Conservation (phyloP, 768 basidiomycete genomes). For the Rhodosporidiobolus sp. region DNA sequence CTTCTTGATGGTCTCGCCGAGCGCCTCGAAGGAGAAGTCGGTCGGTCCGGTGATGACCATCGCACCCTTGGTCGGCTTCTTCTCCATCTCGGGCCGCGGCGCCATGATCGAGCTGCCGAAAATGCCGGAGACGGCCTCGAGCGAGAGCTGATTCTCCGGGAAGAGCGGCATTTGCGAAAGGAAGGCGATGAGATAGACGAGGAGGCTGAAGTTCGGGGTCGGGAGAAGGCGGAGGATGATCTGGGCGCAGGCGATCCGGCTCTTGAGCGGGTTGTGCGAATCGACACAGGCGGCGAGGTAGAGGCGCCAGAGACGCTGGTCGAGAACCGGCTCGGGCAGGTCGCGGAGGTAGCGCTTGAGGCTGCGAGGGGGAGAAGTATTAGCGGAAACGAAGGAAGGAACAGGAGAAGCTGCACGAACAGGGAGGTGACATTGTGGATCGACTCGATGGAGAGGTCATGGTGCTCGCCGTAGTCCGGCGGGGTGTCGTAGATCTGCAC, state of each 20-base stretch:
- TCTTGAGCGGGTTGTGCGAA: constrained; percentile 48
- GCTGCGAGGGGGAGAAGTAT: background rate
- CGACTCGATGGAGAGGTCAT: constrained; percentile 46
- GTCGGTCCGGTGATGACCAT: constrained; percentile 34
- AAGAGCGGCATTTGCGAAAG: constrained; percentile 58
- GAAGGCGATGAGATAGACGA: constrained; percentile 55
- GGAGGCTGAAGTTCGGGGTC: constrained; percentile 50
- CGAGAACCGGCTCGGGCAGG: constrained; percentile 55
- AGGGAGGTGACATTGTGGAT: constrained; percentile 55
- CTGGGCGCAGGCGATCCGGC: constrained; percentile 52
- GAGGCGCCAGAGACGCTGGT: constrained; percentile 51
- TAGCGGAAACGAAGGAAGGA: too few species aligned
- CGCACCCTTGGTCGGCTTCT: constrained; percentile 6
- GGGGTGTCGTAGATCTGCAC: constrained; percentile 51
- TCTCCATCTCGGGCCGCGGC: constrained; percentile 1
- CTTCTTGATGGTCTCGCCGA: constrained; percentile 25
- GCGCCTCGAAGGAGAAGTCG: constrained; percentile 20
- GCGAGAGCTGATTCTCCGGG: constrained; percentile 56
- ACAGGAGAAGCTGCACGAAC: background rate
- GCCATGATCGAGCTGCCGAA: constrained; percentile 54
- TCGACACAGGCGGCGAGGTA: constrained; percentile 54
- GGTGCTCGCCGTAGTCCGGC: constrained; percentile 45
- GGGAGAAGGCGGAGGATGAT: constrained; percentile 58
- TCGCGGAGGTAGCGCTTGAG: constrained; percentile 56
- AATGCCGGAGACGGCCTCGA: constrained; percentile 55